These are phyloP conservation scores for Talaromyces marneffei DNA, from an alignment of 2,329 filamentous ascomycete species.

Conservation along the genomic window DNA sequence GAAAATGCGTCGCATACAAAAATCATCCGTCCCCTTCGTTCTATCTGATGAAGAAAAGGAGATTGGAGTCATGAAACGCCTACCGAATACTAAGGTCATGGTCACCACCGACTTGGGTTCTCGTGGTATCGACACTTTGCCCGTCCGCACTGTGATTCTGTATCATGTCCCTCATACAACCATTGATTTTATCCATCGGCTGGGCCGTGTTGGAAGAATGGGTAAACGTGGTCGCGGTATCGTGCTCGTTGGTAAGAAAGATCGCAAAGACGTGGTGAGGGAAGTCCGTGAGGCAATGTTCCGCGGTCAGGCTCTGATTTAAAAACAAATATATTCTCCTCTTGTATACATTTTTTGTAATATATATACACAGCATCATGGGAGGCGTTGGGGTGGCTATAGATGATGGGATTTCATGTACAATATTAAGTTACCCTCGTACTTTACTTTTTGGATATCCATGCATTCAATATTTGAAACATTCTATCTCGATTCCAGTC, in stretches of 20 bases:
- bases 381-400: slow-evolving; percentile 5
- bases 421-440: background rate
- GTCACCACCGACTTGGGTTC: slow-evolving; percentile 92
- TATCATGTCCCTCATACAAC: slow-evolving; percentile 98
- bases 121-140: slow-evolving; percentile 86
- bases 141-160: slow-evolving; percentile 83
- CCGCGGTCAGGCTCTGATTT: slow-evolving; percentile 71
- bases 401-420: background rate
- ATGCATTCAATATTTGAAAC: background rate
- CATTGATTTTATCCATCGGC: slow-evolving; percentile 95
- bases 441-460: background rate
- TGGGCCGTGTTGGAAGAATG: slow-evolving; percentile 89
- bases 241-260: slow-evolving; percentile 82
- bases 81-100: slow-evolving; percentile 64
- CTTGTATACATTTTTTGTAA: slow-evolving; percentile 2
- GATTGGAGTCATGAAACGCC: slow-evolving; percentile 15
- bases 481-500: background rate
- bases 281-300: slow-evolving; percentile 90
- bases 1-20: slow-evolving; percentile 26
- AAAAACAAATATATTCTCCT: slow-evolving; percentile 19
- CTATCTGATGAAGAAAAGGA: slow-evolving; percentile 30
- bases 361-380: slow-evolving; percentile 4
- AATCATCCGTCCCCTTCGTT: slow-evolving; percentile 38
- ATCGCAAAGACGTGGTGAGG: slow-evolving; percentile 80
- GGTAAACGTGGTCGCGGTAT: slow-evolving; percentile 81